Evolutionary conservation across 305 asterid genomes (phyloP), one percentile per base, ranked within the genome.

Genomic region (Rubia peregrina): DNA sequence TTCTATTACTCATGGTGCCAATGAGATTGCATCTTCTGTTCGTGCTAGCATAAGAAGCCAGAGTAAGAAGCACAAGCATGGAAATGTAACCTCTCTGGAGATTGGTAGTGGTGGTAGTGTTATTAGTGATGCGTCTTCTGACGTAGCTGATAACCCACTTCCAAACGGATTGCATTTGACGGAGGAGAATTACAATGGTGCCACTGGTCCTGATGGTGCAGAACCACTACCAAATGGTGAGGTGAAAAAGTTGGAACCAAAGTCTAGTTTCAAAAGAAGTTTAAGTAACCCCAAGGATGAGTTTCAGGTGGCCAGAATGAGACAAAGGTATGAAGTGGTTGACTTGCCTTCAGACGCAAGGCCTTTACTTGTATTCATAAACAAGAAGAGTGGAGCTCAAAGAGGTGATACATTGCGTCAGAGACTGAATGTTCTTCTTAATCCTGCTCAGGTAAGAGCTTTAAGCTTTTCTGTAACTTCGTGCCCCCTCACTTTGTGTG

Each of bases 331-430:
- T 75, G 99, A 94, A 76, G 80, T 94, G 92, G 75, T 88, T 77
- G 97, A 94, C 80, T 84, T 94, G 79, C 96, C 99, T 72, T 80
- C 93, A 71, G 98, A 91, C 51, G 88, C 96, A 53, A 88, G 99
- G 72, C 98, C 99, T 60, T 80, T 94, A 78, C 77, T 94, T 69
- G 96, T 89, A 71, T 91, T 91, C 71, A 84, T 89, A 74, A 94
- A 91, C 87, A 89, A 84, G 82, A 94, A 91, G 83, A 94, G 99
- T 86, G 97, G 99, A 78, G 99, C 99, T 80, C 96, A 88, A 81
- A 81, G 96, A 68, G 99, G 98, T 75, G 80, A 87, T 76, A 81
- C 96, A 51, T 87, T 94, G 76, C 89, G 83, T 83, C 97, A 78
- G 78, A 85, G 96, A 71, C 80, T 94, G 71, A 89, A 89, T 79